These are phyloP conservation scores for Nigrograna mackinnonii DNA, from an alignment of 2,329 filamentous ascomycete species.

Conservation along the genomic window DNA sequence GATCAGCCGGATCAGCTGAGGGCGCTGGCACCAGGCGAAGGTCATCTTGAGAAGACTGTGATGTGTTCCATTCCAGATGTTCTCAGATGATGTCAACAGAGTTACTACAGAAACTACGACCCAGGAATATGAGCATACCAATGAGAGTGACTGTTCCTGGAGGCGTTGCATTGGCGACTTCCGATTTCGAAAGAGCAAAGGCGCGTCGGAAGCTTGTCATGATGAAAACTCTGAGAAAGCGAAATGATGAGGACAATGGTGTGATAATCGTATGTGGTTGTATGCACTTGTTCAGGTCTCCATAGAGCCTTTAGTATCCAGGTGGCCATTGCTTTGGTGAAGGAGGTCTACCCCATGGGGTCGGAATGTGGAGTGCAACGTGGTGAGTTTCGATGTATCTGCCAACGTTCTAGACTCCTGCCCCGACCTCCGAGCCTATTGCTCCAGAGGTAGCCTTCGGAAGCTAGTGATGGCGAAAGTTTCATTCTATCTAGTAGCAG, in stretches of 20 bases:
- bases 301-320: too few species aligned
- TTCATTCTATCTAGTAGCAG: conserved; percentile 42
- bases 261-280: too few species aligned
- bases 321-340: too few species aligned
- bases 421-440: too few species aligned
- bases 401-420: too few species aligned
- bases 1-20: conserved; percentile 43
- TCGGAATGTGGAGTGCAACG: conserved; percentile 2
- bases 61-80: conserved; percentile 31
- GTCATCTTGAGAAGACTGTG: conserved; percentile 36
- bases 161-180: conserved; percentile 42
- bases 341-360: conserved; percentile 3
- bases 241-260: too few species aligned
- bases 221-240: too few species aligned
- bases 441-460: too few species aligned
- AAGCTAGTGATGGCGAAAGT: neutral
- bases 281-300: too few species aligned
- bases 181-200: conserved; percentile 43
- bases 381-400: conserved; percentile 11
- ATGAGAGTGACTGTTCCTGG: conserved; percentile 45
- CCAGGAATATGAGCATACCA: conserved; percentile 24
- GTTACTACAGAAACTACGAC: neutral
- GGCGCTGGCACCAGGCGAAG: conserved; percentile 44
- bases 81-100: conserved; percentile 15
- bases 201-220: conserved; percentile 41